These are phyloP conservation scores for Sporothrix phasma DNA, from an alignment of 2,329 filamentous ascomycete species.

Conservation along the genomic window DNA sequence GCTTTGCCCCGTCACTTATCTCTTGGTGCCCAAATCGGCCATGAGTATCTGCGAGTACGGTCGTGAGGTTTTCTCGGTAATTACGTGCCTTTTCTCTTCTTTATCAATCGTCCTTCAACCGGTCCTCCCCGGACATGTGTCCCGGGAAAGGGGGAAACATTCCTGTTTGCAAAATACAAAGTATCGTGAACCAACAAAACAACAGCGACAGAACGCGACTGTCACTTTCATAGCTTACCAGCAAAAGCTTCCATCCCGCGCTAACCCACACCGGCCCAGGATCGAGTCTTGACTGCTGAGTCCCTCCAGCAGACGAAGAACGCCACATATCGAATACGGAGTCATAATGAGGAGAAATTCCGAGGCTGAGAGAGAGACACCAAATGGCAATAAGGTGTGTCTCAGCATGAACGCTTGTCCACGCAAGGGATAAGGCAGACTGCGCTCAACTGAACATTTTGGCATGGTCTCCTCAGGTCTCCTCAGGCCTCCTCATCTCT, in stretches of 20 bases:
- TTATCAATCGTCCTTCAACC: no score
- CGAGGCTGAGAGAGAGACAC: no score
- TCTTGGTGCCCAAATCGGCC: neutral
- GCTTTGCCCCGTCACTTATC: neutral
- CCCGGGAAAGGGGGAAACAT: no score
- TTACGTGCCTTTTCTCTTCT: neutral
- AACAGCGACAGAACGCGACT: neutral
- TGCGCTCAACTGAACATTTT: neutral
- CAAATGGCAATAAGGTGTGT: no score
- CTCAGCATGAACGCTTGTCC: neutral
- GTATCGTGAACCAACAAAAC: neutral
- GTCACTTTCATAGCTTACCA: neutral
- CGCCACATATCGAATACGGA: neutral
- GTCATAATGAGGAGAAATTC: no score
- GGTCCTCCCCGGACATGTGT: no score
- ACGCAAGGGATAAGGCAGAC: neutral
- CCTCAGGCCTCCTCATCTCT: neutral
- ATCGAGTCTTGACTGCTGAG: neutral
- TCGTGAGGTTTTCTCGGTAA: slow-evolving; percentile 6
- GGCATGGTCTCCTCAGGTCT: neutral
- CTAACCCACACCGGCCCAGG: neutral
- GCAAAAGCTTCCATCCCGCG: neutral
- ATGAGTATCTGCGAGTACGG: neutral
- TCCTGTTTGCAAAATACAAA: neutral
- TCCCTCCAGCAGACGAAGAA: neutral